Base-by-base conservation (phyloP, 441 rosid genomes). In the Gossypium aridum region DNA sequence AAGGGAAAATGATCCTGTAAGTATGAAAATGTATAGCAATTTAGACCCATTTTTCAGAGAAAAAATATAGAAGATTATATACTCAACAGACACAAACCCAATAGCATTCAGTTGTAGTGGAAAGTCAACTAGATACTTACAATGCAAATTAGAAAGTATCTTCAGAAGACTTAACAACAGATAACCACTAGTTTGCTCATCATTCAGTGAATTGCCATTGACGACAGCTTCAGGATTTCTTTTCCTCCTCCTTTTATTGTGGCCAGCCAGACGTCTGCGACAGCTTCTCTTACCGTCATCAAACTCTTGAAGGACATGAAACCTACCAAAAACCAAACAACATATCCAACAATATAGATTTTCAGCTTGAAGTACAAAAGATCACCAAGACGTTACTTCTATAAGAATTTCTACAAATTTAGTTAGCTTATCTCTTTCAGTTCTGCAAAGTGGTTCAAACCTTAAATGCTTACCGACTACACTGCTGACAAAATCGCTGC, bases 401-500 rank as follows among this genome's bases (percentile, higher is more conserved):
- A 54, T 70, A 37, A 34, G 45, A 8, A 51, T 34, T 26, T 49
- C 7, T 68, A n/a, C 39, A 51, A 49, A 25, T 25, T 68, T 14
- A 16, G 54, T 69, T 69, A 69, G 45, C 61, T 45, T 3, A 31
- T 31, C 61, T 51, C 59, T 67, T 43, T 19, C 54, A 23, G 49
- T 43, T 45, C 20, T 13, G 17, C 72, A 49, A 72, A 59, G 34
- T 1, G 13, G 34, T 13, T 34, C 64, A 71, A 71, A 1, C 23
- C 22, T 57, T 59, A 47, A 73, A 25, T 20, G 49, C 88, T 79
- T 83, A 94, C 98, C 97, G 85, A 78, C 98, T 96, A 79, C 99
- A 96, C 85, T 96, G 99, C 85, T 96, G 99, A 86, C 99, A 96
- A 74, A 96, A 96, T 56, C 99, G 89, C 86, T 96, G 99, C 98